These are phyloP conservation scores for Entomortierella parvispora DNA, from an alignment of 192 early-diverging fungal species.

Conservation along the genomic window DNA sequence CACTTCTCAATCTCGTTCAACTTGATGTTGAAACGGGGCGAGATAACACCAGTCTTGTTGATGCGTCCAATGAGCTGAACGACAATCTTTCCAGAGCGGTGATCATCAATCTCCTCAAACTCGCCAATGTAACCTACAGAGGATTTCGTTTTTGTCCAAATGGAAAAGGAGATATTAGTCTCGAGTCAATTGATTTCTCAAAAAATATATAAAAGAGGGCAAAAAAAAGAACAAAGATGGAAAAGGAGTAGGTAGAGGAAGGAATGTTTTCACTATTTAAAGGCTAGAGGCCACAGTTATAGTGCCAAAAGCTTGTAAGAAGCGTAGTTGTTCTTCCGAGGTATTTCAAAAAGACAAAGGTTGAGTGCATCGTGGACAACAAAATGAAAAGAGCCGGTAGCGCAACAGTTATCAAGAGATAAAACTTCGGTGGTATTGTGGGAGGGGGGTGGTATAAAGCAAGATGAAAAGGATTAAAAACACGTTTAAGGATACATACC, in stretches of 20 bases:
- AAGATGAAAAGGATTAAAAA: no score
- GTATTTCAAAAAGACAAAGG: constrained; percentile 80
- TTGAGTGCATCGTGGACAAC: constrained; percentile 28
- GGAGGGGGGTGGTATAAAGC: no score
- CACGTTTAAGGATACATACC: no score
- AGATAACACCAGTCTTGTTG: constrained; percentile 99
- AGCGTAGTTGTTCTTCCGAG: constrained; percentile 66
- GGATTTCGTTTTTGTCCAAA: not conserved
- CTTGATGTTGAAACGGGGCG: constrained; percentile 97
- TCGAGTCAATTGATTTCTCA: not conserved
- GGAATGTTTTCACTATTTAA: constrained; percentile 50
- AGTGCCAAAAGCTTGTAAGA: constrained; percentile 66
- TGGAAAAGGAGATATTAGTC: constrained; percentile 1
- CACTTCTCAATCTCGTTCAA: constrained; percentile 92
- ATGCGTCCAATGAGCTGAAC: constrained; percentile 96
- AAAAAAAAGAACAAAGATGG: not conserved
- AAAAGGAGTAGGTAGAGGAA: constrained; percentile 8
- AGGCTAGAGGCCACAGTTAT: constrained; percentile 36
- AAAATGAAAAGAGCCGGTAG: constrained; percentile 22
- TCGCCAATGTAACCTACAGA: constrained; percentile 95
- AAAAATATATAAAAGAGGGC: constrained; percentile 7
- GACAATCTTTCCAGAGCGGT: constrained; percentile 96
- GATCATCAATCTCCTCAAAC: constrained; percentile 99
- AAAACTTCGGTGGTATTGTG: no score
- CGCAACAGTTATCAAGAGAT: no score